These are phyloP conservation scores for Macrolepiota dolichaula DNA, from an alignment of 768 basidiomycete genomes.

Conservation along the genomic window DNA sequence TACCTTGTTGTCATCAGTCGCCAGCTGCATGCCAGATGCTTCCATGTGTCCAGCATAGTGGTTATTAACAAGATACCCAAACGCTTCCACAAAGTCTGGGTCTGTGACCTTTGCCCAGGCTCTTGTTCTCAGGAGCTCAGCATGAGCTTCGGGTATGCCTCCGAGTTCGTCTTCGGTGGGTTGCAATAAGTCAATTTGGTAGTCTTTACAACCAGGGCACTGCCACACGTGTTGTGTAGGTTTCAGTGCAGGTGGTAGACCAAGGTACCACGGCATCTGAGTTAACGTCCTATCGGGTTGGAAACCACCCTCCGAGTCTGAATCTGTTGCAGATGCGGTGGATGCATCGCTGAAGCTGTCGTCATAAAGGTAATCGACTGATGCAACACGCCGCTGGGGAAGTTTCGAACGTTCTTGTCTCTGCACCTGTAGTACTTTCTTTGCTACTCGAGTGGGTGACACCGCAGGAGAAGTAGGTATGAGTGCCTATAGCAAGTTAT, in stretches of 20 bases:
- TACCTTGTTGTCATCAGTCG: background rate
- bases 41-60: conserved; percentile 4
- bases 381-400: background rate
- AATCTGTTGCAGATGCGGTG: conserved; percentile 38
- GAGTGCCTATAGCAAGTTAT: background rate
- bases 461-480: background rate
- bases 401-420: background rate
- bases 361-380: conserved; percentile 36
- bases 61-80: conserved; percentile 7
- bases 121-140: conserved; percentile 24
- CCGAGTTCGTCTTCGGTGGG: conserved; percentile 30
- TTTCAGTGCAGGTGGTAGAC: conserved; percentile 34
- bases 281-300: conserved; percentile 18
- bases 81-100: background rate
- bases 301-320: conserved; percentile 23
- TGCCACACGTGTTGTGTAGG: conserved; percentile 47
- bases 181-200: conserved; percentile 44
- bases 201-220: conserved; percentile 39
- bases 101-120: conserved; percentile 35
- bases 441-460: background rate
- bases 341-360: conserved; percentile 58
- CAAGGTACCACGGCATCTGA: conserved; percentile 33
- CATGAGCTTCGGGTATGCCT: conserved; percentile 18
- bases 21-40: background rate
- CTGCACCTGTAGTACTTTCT: background rate